Evolutionary conservation across 306 rosid genomes (phyloP).

Genomic region (Prinsepia uniflora): DNA sequence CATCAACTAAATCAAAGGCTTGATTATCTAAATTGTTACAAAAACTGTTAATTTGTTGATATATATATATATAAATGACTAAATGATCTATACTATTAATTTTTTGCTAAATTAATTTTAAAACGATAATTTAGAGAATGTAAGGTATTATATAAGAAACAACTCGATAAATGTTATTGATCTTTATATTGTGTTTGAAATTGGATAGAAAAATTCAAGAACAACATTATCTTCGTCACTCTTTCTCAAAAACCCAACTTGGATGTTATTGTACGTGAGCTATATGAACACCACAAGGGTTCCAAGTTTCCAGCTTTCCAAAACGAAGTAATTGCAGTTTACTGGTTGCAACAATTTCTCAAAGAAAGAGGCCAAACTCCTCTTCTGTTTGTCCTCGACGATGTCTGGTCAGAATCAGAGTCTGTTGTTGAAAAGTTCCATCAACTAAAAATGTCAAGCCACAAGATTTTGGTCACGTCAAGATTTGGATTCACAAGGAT

Average conservation of each 20-base stretch:
- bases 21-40: no score
- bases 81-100: no score
- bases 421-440: conserved; percentile 29
- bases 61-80: no score
- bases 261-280: conserved; percentile 30
- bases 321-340: conserved; percentile 25
- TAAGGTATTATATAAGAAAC: no score
- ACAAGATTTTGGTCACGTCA: conserved; percentile 28
- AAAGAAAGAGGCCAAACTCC: conserved; percentile 1
- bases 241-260: conserved; percentile 46
- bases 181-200: conserved; percentile 9
- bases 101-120: no score
- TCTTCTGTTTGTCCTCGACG: conserved; percentile 21
- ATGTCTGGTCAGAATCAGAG: conserved; percentile 20
- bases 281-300: conserved; percentile 34
- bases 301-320: conserved; percentile 24
- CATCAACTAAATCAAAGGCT: no score
- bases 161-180: background rate
- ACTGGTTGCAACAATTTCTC: conserved; percentile 8
- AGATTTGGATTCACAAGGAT: conserved; percentile 26
- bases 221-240: conserved; percentile 49
- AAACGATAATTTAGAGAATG: no score
- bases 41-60: no score
- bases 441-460: conserved; percentile 21
- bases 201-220: conserved; percentile 45